A percentile compares a stretch with the other conserved stretches of the same genome.
Evolutionary conservation across 164 flowering plant species (phyloP).

Genomic region (Sedum album): DNA sequence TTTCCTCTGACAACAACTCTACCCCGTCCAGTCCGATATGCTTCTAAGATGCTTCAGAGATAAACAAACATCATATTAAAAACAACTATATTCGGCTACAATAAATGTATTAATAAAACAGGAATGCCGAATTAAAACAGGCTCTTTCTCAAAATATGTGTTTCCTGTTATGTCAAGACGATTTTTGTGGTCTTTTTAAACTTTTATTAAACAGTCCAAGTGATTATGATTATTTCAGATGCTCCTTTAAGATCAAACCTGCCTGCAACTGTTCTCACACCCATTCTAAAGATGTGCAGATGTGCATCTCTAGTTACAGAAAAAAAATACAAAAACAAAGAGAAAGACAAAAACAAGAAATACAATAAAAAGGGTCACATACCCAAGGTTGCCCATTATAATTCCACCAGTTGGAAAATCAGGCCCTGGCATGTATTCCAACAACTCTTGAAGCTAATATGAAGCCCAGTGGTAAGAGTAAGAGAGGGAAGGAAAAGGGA

Average conservation of each 20-base stretch:
- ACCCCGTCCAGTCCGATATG: slow-evolving; percentile 90
- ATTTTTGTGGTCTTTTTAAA: background rate
- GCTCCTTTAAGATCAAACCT: background rate
- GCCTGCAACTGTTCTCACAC: slow-evolving; percentile 2
- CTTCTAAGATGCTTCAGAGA: slow-evolving; percentile 63
- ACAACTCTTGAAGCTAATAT: slow-evolving; percentile 77
- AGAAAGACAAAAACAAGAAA: background rate
- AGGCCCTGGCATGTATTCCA: slow-evolving; percentile 98
- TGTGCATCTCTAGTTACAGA: background rate
- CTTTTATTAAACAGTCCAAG: background rate
- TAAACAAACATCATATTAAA: background rate
- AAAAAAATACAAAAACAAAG: background rate
- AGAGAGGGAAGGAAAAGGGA: background rate
- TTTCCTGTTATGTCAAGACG: background rate
- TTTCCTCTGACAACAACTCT: slow-evolving; percentile 82
- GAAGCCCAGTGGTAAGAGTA: background rate
- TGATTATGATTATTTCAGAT: background rate
- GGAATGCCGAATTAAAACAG: background rate
- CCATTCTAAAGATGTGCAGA: background rate
- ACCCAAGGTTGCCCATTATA: slow-evolving; percentile 91
- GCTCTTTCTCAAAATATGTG: background rate
- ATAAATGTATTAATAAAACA: background rate
- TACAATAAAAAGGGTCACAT: slow-evolving; percentile 16
- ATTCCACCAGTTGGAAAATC: slow-evolving; percentile 98
- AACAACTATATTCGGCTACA: background rate